Conservation (phyloP, 352 stramenopile species). For the Pythium biforme region DNA sequence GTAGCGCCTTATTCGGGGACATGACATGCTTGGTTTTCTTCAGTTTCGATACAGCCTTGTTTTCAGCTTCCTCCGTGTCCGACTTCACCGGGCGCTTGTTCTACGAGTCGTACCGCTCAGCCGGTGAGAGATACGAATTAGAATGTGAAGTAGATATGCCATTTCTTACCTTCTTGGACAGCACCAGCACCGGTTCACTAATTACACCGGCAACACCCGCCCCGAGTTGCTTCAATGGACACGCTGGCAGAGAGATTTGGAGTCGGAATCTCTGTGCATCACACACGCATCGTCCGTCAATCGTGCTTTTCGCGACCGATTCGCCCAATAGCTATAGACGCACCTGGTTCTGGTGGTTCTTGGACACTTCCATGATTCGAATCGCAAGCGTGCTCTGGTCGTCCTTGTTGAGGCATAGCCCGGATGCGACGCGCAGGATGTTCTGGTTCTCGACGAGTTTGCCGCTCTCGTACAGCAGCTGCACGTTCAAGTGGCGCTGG, state of each 20-base stretch:
- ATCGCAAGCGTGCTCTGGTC: slow-evolving; percentile 50
- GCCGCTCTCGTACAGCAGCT: slow-evolving; percentile 74
- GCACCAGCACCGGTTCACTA: slow-evolving; percentile 51
- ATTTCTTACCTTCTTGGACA: slow-evolving; percentile 60
- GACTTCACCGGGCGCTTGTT: slow-evolving; percentile 67
- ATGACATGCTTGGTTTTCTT: slow-evolving; percentile 47
- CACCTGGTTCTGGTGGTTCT: slow-evolving; percentile 86
- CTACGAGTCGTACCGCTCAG: slow-evolving; percentile 18
- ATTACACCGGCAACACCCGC: slow-evolving; percentile 28
- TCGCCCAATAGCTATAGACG: background rate
- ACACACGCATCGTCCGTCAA: background rate
- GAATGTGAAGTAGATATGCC: background rate
- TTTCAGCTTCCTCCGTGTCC: slow-evolving; percentile 35
- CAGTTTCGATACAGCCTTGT: slow-evolving; percentile 26
- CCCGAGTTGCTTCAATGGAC: slow-evolving; percentile 23
- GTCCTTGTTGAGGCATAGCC: slow-evolving; percentile 60
- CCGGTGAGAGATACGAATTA: background rate
- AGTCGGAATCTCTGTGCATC: slow-evolving; percentile 50
- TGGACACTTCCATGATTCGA: slow-evolving; percentile 79
- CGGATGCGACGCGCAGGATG: slow-evolving; percentile 58
- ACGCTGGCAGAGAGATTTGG: slow-evolving; percentile 48
- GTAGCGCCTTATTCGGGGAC: slow-evolving; percentile 8
- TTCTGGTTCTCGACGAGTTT: slow-evolving; percentile 78
- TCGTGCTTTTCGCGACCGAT: background rate
- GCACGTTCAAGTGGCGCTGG: slow-evolving; percentile 53